Conservation (phyloP, 257 asterid genomes). For the Solanum boliviense region DNA sequence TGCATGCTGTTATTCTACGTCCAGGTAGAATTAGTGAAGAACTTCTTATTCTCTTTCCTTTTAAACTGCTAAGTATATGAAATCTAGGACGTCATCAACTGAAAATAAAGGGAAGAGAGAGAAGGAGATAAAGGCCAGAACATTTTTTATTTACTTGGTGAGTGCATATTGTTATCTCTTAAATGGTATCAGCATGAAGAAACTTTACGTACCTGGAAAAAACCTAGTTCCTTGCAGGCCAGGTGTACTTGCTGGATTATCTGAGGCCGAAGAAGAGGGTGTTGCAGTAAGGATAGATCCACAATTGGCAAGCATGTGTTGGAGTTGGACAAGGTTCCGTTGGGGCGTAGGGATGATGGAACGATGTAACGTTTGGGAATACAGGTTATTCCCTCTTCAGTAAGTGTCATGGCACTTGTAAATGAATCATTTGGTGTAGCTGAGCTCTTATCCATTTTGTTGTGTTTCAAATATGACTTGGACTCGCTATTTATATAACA, state of each 20-base stretch:
- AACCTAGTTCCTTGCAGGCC: slow-evolving; percentile 40
- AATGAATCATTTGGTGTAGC: slow-evolving; percentile 10
- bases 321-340: slow-evolving; percentile 10
- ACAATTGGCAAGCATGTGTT: slow-evolving; percentile 23
- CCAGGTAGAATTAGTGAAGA: not conserved
- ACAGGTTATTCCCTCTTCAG: slow-evolving; percentile 19
- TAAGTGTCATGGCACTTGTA: slow-evolving; percentile 28
- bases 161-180: not conserved
- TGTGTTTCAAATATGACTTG: not conserved
- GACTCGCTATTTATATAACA: not conserved
- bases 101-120: not conserved
- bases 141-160: not conserved
- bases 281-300: slow-evolving; percentile 24
- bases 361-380: slow-evolving; percentile 32
- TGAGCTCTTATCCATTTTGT: not conserved
- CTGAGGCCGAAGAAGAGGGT: slow-evolving; percentile 18
- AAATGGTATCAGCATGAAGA: not conserved
- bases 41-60: not conserved
- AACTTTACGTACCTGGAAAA: slow-evolving; percentile 34
- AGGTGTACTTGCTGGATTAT: slow-evolving; percentile 12
- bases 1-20: slow-evolving; percentile 1
- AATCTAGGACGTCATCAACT: not conserved
- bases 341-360: slow-evolving; percentile 36
- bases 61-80: not conserved
- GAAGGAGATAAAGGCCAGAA: not conserved